These are phyloP conservation scores for Chimonanthus praecox DNA, from an alignment of 164 flowering plant genomes.

Conservation along the genomic window DNA sequence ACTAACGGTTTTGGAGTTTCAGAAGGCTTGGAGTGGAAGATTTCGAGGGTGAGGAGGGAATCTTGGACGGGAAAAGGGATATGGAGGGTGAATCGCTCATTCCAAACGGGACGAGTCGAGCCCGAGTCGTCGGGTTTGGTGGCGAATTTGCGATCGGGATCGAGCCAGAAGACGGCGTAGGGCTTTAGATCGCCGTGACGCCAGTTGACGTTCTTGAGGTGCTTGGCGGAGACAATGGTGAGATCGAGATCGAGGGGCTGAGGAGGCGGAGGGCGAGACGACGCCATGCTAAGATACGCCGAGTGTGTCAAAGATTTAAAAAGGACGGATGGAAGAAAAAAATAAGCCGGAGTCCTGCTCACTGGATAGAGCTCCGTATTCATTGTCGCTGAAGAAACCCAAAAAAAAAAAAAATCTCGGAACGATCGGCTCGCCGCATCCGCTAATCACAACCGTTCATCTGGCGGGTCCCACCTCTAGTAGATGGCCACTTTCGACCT, in stretches of 20 bases:
- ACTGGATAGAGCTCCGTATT: too few species aligned
- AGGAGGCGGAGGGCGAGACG: slow-evolving; percentile 19
- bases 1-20: slow-evolving; percentile 64
- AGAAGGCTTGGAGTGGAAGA: slow-evolving; percentile 66
- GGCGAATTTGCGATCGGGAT: slow-evolving; percentile 60
- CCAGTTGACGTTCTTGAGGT: slow-evolving; percentile 92
- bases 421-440: too few species aligned
- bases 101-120: slow-evolving; percentile 73
- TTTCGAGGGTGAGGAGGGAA: slow-evolving; percentile 47
- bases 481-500: too few species aligned
- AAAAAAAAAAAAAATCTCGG: too few species aligned
- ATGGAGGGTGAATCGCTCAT: slow-evolving; percentile 62
- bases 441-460: not conserved
- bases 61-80: slow-evolving; percentile 30
- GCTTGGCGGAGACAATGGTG: slow-evolving; percentile 74
- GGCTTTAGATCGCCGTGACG: slow-evolving; percentile 70
- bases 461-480: too few species aligned
- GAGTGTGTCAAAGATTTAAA: not conserved
- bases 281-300: slow-evolving; percentile 13
- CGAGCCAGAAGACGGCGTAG: slow-evolving; percentile 66
- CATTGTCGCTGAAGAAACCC: too few species aligned
- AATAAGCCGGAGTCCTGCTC: too few species aligned
- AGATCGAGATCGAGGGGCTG: slow-evolving; percentile 53
- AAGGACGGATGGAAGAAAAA: not conserved
- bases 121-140: slow-evolving; percentile 68